Evolutionary conservation across 1,284 basidiomycete genomes (phyloP), one percentile per base, ranked within the genome.

Genomic region (Violaceomyces palustris): DNA sequence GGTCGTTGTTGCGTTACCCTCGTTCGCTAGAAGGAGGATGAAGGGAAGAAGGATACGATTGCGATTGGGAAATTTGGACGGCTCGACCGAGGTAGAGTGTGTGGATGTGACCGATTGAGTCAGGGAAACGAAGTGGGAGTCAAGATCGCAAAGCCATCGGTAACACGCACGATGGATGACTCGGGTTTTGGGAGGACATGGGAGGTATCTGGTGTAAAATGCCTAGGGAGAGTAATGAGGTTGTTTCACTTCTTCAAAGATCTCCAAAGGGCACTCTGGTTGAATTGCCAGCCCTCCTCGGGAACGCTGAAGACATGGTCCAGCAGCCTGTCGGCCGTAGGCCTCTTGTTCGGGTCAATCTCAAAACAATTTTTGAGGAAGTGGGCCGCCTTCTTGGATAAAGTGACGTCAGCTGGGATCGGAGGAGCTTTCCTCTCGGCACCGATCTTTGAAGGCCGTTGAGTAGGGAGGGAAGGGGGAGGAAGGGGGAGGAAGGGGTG

Each of bases 301-400:
- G 61, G 51, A 21, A 61, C 61, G 78, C 57, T 82, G 78, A 94
- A 99, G 22, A 82, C 81, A 75, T 98, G 90, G 54, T 80, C 79
- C 45, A 87, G 80, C 48, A 97, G 79, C 62, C 90, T 86, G 29
- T 82, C 77, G 11, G 93, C 89, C 18, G 80, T 85, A 0, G 93
- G 90, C 25, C 94, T 83, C 50, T 86, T 80, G 35, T 85, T 83
- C 4, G 93, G 89, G 69, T 96, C 85, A 57, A 88, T 85, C 7
- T 88, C 85, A 68, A 98, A 91, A 75, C 94, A 97, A 71, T 83
- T 83, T 61, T 80, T 79, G 59, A 93, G 79, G 74, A 98, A 97
- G 70, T 93, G 87, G 50, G 86, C 80, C 8, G 88, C 91, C 42
- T 84, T 78, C 10, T 81, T 77, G 17, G 85, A 83, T 27, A 97